A percentile compares a stretch with the other conserved stretches of the same genome.
Evolutionary conservation across 306 rosid species (phyloP).

Genomic region (Spatholobus suberectus): DNA sequence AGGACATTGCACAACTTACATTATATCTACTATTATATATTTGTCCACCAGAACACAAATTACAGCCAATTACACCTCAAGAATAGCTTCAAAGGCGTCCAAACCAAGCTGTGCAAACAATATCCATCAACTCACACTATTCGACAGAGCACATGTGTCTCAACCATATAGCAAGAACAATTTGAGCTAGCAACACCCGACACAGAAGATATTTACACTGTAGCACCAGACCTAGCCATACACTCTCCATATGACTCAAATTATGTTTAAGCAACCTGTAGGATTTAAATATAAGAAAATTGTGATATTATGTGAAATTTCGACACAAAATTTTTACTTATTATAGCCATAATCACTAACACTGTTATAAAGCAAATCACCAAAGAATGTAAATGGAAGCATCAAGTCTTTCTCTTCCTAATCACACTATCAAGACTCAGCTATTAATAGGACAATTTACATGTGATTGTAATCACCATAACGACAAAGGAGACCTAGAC

Average conservation of each 20-base stretch:
- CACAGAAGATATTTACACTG: neutral
- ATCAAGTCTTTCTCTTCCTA: neutral
- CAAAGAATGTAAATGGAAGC: neutral
- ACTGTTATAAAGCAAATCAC: neutral
- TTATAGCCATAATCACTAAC: neutral
- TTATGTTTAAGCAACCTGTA: neutral
- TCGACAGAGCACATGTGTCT: neutral
- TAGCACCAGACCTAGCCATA: neutral
- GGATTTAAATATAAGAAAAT: neutral
- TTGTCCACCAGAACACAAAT: neutral
- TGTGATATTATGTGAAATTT: neutral
- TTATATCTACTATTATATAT: neutral
- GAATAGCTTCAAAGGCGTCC: neutral
- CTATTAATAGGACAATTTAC: neutral
- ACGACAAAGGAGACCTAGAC: no score
- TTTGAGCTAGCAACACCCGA: neutral
- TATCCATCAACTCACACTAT: neutral
- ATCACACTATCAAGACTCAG: neutral
- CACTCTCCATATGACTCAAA: neutral
- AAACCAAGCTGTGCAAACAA: conserved; percentile 10
- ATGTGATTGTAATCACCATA: neutral
- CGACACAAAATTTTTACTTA: neutral
- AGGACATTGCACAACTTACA: neutral
- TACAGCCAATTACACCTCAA: neutral
- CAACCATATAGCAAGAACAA: neutral